A percentile compares a stretch with the other conserved stretches of the same genome.
Conservation (phyloP, 1,139 yeast genomes). For the Casaregolazyma lundiana region DNA sequence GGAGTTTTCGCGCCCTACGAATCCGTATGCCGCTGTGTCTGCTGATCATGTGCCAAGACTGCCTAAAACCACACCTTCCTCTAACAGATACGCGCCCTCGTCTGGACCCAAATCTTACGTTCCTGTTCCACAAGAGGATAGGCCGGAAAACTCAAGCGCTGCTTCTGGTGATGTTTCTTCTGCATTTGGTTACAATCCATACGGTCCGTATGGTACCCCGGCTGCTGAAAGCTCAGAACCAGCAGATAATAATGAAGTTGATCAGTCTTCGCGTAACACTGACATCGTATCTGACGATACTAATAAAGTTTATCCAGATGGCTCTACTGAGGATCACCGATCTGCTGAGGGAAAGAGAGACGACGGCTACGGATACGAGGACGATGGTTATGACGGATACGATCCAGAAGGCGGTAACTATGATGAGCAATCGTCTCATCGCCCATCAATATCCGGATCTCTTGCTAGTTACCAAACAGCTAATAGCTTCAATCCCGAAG, state of each 20-base stretch:
- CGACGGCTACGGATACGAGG: constrained; percentile 15
- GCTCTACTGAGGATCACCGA: neutral
- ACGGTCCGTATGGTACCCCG: constrained; percentile 14
- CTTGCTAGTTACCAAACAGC: constrained; percentile 8
- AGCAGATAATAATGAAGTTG: neutral
- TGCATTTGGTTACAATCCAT: constrained; percentile 17
- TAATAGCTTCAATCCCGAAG: constrained; percentile 25
- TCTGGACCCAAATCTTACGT: neutral
- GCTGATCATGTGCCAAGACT: neutral
- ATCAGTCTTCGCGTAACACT: neutral
- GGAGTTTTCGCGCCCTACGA: neutral
- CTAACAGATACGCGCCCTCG: constrained; percentile 7
- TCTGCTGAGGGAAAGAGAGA: too few relatives aligned
- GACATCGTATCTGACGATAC: neutral
- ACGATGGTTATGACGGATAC: constrained; percentile 21
- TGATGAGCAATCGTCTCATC: constrained; percentile 4
- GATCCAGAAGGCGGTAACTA: constrained; percentile 15
- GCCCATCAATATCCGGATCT: neutral
- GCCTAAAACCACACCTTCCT: neutral
- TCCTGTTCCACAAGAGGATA: constrained; percentile 1
- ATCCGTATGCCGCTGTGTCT: constrained; percentile 15
- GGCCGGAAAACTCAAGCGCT: neutral
- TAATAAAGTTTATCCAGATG: neutral
- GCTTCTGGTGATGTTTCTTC: constrained; percentile 3
- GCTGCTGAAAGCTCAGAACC: neutral